Evolutionary conservation across 208 protist genomes (phyloP), one percentile per base, ranked within the genome.

Genomic region (Trypanosoma caninum): DNA sequence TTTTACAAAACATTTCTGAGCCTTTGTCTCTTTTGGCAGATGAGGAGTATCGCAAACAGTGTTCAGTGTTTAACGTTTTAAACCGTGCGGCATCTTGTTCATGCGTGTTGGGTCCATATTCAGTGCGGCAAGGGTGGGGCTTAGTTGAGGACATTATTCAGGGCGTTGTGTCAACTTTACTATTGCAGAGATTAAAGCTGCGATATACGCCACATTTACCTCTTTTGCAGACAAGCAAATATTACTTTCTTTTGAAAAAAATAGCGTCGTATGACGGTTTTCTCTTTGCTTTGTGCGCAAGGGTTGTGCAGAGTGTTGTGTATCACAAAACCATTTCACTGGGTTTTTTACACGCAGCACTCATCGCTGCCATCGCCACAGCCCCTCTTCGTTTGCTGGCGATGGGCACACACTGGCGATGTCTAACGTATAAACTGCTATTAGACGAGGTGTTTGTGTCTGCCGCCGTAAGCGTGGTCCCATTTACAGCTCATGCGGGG

Each of bases 1-100:
- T 91, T 28, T 60, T 91, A 14, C 79, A 87, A 60, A 90, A 87
- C 59, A 54, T 89, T n/a, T 89, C 87, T 1, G 80, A 86, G 46
- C 81, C 78, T 37, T 71, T 91, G 58, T 78, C 78, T 30, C 33
- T 78, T 16, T 74, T 94, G 27, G 76, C 80, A 41, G 76, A 64
- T 54, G 70, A 78, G 7, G 81, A 89, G 34, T 89, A 94, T 71
- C 65, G 37, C 38, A 38, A 58, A 8, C 80, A 90, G 69, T 70
- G 78, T 57, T 74, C 57, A 33, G 46, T 76, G 18, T 20, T 18
- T 35, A 52, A 68, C 40, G 66, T 82, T 37, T 54, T 78, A 18
- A 62, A 37, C 50, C 80, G 85, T 37, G 79, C 74, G 27, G 78
- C 70, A 40, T 73, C 68, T 35, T 75, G 72, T 50, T 80, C 70